Base-by-base conservation (phyloP, 2,329 filamentous ascomycete genomes). In the Trichoderma hamatum region DNA sequence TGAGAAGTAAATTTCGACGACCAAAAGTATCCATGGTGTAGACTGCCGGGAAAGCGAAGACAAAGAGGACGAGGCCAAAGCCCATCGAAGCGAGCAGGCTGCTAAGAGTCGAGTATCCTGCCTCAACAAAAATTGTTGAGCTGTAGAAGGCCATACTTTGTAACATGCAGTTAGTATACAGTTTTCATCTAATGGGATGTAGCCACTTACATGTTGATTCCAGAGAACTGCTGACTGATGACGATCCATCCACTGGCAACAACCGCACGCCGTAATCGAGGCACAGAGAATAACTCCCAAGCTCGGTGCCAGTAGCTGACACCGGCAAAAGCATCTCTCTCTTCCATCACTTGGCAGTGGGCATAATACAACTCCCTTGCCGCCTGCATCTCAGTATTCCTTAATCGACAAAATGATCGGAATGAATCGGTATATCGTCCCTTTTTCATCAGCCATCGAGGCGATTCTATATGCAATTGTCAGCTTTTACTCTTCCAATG, bases 401-500 rank as follows among this genome's bases (percentile, higher is more conserved):
- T 84, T 6, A 91, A 81, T 3, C 81, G 81, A 14, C 82, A 79
- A 2, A 91, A 82, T 1, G 86, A 86, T 21, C 79, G 73, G 74
- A 84, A 89, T 2, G 89, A 87, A 30, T 86, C 79, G 9, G 71
- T 72, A 72, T 87, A 85, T 39, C 81, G 80, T 9, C 82, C 82
- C 72, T 89, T 89, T 72, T 89, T 89, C 77, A 91, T 87, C 56
- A 84, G 84, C 88, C 88, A 91, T 61, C 88, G 83, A 6, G 88
- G 88, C 0, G 87, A 90, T 73, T 90, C 88, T 73, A 13, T 10
- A 3, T 6, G 65, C 24, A 68, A 34, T 0, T 28, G 58, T 61
- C 3, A 56, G 30, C 1, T 9, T 28, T 3, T n/a, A 2, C 30
- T 54, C 0, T 13, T 54, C 3, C 16, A 39, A 6, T 6, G 4